Conservation (phyloP, 116 monocot species). For the Posidonia oceanica region DNA sequence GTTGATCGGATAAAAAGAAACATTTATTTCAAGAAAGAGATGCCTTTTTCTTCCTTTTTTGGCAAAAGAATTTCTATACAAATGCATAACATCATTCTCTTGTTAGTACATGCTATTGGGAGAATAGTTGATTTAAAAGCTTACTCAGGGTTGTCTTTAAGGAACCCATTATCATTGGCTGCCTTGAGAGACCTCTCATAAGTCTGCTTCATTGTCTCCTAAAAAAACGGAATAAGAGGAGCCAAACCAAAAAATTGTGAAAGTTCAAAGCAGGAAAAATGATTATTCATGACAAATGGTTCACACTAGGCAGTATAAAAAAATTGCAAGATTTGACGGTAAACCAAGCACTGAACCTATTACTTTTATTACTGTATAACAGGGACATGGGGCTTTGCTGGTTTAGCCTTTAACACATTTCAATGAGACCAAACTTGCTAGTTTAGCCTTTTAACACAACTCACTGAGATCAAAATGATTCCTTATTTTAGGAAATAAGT, state of each 20-base stretch:
- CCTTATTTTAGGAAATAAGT: too few species aligned
- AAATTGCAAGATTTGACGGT: too few species aligned
- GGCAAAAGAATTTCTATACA: background rate
- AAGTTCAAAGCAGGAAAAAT: background rate
- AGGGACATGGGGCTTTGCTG: too few species aligned
- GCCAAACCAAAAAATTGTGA: background rate
- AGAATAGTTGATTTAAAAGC: conserved; percentile 4
- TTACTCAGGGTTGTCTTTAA: conserved; percentile 90
- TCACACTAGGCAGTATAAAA: too few species aligned
- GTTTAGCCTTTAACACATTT: too few species aligned
- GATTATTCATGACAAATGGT: background rate
- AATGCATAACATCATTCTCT: background rate
- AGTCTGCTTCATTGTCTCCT: conserved; percentile 94
- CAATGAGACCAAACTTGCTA: too few species aligned
- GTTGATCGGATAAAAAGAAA: too few species aligned
- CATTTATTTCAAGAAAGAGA: too few species aligned
- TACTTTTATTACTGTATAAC: too few species aligned
- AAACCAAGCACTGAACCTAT: too few species aligned
- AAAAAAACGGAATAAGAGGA: background rate
- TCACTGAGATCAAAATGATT: too few species aligned
- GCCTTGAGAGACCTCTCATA: conserved; percentile 79
- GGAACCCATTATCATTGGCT: conserved; percentile 61
- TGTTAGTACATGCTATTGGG: background rate
- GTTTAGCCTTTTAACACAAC: too few species aligned
- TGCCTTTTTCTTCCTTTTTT: background rate